A percentile compares a stretch with the other conserved stretches of the same genome.
These are phyloP conservation scores for Stephania cephalantha DNA, from an alignment of 164 flowering plant species.

Conservation along the genomic window DNA sequence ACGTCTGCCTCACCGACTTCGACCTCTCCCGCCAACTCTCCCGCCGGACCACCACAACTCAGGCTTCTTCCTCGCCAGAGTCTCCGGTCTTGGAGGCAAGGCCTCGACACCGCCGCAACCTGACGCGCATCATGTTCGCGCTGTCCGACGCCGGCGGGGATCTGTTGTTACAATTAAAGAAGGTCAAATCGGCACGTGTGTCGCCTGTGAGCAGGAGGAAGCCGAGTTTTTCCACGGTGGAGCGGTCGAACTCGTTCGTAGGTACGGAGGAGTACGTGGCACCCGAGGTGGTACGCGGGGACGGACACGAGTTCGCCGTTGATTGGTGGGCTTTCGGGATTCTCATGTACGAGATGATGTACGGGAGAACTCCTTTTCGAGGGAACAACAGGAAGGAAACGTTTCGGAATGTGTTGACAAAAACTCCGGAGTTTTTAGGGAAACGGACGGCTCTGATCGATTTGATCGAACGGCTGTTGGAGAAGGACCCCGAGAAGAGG, in stretches of 20 bases:
- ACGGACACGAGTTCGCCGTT: slow-evolving; percentile 89
- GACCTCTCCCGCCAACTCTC: slow-evolving; percentile 49
- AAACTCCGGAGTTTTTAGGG: slow-evolving; percentile 56
- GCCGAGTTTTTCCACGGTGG: slow-evolving; percentile 20
- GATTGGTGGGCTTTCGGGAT: slow-evolving; percentile 98
- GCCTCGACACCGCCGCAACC: slow-evolving; percentile 17
- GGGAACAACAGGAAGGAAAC: slow-evolving; percentile 81
- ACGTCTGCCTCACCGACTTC: slow-evolving; percentile 69
- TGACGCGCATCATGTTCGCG: slow-evolving; percentile 36
- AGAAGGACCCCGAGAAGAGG: slow-evolving; percentile 68
- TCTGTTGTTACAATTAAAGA: slow-evolving; percentile 23
- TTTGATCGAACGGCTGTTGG: slow-evolving; percentile 58
- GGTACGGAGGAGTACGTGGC: slow-evolving; percentile 94
- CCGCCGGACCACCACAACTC: slow-evolving; percentile 1
- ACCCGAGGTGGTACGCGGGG: slow-evolving; percentile 80
- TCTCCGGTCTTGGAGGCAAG: neutral
- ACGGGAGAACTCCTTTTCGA: slow-evolving; percentile 82
- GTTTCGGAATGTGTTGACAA: slow-evolving; percentile 43
- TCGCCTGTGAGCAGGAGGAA: slow-evolving; percentile 54
- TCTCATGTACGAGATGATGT: slow-evolving; percentile 75
- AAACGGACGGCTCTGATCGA: slow-evolving; percentile 50
- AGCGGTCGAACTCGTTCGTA: slow-evolving; percentile 34
- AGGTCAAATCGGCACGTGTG: slow-evolving; percentile 68
- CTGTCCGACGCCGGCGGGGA: slow-evolving; percentile 11
- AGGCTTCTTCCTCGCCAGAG: neutral